Evolutionary conservation across 2,329 filamentous ascomycete species (phyloP).

Genomic region (Monascus ruber): DNA sequence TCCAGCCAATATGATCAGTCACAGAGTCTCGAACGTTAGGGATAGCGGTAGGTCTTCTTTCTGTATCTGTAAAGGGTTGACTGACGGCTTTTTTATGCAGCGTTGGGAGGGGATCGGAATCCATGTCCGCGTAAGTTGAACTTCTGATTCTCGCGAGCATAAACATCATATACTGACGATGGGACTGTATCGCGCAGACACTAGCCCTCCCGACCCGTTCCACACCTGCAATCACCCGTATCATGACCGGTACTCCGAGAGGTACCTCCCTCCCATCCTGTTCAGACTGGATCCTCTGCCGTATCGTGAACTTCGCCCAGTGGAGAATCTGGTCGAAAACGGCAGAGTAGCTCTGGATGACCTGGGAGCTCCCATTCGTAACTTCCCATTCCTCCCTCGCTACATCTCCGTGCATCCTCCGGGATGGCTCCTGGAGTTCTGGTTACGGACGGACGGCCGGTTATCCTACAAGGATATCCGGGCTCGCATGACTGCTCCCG

Average conservation of each 20-base stretch:
- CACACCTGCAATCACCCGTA: constrained; percentile 16
- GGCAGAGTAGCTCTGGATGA: constrained; percentile 4
- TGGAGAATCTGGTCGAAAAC: constrained; percentile 8
- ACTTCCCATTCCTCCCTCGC: constrained; percentile 16
- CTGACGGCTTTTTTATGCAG: too few species aligned
- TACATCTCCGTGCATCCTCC: constrained; percentile 15
- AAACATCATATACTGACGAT: too few species aligned
- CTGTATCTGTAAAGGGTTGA: too few species aligned
- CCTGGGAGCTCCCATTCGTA: constrained; percentile 8
- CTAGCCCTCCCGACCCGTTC: constrained; percentile 3
- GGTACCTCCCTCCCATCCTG: constrained; percentile 12
- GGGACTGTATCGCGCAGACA: constrained; percentile 1
- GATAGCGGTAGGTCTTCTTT: too few species aligned
- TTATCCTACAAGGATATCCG: constrained; percentile 18
- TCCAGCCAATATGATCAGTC: too few species aligned
- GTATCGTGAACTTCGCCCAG: not conserved
- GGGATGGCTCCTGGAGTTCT: constrained; percentile 20
- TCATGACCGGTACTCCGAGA: constrained; percentile 9
- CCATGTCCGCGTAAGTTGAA: too few species aligned
- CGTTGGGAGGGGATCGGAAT: too few species aligned
- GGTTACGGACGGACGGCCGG: constrained; percentile 16
- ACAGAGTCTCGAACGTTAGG: too few species aligned
- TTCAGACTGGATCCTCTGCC: constrained; percentile 11
- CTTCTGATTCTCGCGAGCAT: too few species aligned
- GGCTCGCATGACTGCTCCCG: constrained; percentile 14